Evolutionary conservation across 2,329 filamentous ascomycete genomes (phyloP).

Genomic region (Talaromyces funiculosus): DNA sequence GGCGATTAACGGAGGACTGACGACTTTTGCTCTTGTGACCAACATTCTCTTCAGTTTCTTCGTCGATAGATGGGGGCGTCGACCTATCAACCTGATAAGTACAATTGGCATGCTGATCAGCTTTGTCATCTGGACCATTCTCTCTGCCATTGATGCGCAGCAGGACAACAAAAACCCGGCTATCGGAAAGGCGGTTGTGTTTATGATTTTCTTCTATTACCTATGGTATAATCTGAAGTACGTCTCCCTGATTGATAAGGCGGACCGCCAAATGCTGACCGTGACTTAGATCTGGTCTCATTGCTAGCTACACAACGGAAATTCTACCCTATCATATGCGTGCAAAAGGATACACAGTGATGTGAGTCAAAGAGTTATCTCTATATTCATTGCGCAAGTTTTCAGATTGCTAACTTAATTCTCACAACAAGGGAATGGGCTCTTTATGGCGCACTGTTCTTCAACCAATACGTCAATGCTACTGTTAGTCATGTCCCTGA

Average conservation of each 20-base stretch:
- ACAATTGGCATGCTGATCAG: slow-evolving; percentile 41
- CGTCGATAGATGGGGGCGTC: slow-evolving; percentile 52
- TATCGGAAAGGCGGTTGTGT: slow-evolving; percentile 33
- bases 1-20: slow-evolving; percentile 38
- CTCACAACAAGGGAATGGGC: slow-evolving; percentile 21
- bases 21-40: slow-evolving; percentile 53
- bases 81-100: slow-evolving; percentile 50
- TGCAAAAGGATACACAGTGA: slow-evolving; percentile 34
- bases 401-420: slow-evolving; percentile 6
- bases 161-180: slow-evolving; percentile 13
- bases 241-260: neutral
- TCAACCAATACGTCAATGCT: slow-evolving; percentile 33
- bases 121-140: slow-evolving; percentile 41
- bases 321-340: slow-evolving; percentile 34
- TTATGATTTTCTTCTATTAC: slow-evolving; percentile 42
- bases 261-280: no score
- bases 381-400: neutral
- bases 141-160: slow-evolving; percentile 39
- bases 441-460: slow-evolving; percentile 22
- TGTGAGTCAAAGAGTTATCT: slow-evolving; percentile 11
- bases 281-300: slow-evolving; percentile 25
- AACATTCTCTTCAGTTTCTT: slow-evolving; percentile 53
- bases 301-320: slow-evolving; percentile 25
- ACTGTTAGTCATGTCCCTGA: slow-evolving; percentile 13
- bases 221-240: slow-evolving; percentile 38